A percentile compares a stretch with the other conserved stretches of the same genome.
phyloP scores from a whole-genome alignment of 768 basidiomycete species.

The Kwoniella botswanensis region DNA sequence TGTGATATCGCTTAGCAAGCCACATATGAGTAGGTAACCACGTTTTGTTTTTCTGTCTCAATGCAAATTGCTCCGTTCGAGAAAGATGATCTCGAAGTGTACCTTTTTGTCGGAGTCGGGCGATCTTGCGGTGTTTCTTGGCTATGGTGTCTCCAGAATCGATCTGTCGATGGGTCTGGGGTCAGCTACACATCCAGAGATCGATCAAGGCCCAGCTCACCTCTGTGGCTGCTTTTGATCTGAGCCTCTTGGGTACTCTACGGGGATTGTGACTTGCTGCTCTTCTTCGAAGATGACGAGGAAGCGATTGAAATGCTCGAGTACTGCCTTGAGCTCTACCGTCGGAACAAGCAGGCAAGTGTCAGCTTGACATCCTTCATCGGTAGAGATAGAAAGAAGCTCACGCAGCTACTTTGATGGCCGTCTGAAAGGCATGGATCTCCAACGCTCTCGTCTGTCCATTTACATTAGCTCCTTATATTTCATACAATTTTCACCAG shows the following conservation, averaged over 20 bases:
- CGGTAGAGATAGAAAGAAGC: slow-evolving; percentile 15
- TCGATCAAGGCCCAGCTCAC: slow-evolving; percentile 60
- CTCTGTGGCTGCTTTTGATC: slow-evolving; percentile 81
- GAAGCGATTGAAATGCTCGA: slow-evolving; percentile 89
- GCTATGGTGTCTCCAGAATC: slow-evolving; percentile 61
- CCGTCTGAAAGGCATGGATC: slow-evolving; percentile 83
- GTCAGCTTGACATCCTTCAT: neutral
- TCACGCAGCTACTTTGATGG: slow-evolving; percentile 80
- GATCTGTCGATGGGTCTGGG: slow-evolving; percentile 61
- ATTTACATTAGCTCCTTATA: neutral
- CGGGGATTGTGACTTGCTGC: slow-evolving; percentile 95
- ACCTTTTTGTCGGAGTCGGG: slow-evolving; percentile 68
- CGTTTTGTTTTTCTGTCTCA: slow-evolving; percentile 80
- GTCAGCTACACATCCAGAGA: neutral
- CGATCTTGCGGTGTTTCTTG: slow-evolving; percentile 60
- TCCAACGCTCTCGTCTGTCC: slow-evolving; percentile 81
- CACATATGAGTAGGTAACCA: slow-evolving; percentile 98
- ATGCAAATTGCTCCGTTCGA: slow-evolving; percentile 68
- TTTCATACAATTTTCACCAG: neutral
- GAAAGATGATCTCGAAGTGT: slow-evolving; percentile 62
- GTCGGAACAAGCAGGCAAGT: neutral
- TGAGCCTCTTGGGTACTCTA: slow-evolving; percentile 80
- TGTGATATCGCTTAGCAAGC: slow-evolving; percentile 96
- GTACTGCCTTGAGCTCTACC: slow-evolving; percentile 72
- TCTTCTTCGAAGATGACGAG: slow-evolving; percentile 84